phyloP scores from a whole-genome alignment of 2,329 filamentous ascomycete genomes.

The Aurifilum marmelostoma region DNA sequence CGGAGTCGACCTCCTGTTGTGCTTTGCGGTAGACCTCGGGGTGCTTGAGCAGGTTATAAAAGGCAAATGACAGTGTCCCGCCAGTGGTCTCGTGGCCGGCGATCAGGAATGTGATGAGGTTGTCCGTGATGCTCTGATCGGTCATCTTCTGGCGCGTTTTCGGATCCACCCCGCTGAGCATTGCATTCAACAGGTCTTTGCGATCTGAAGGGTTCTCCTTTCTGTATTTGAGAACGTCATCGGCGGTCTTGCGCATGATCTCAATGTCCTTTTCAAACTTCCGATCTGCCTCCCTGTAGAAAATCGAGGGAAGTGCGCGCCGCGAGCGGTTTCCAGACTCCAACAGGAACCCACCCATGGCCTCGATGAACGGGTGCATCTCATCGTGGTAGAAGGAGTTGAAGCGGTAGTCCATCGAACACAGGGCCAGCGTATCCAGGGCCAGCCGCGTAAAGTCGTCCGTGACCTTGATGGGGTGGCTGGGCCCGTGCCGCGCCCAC shows the following conservation, averaged over 20 bases:
- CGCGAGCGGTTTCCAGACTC: slow-evolving; percentile 57
- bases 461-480: slow-evolving; percentile 59
- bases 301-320: slow-evolving; percentile 52
- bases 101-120: slow-evolving; percentile 74
- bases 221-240: slow-evolving; percentile 63
- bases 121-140: slow-evolving; percentile 66
- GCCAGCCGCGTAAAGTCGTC: slow-evolving; percentile 75
- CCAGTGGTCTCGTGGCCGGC: slow-evolving; percentile 75
- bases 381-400: slow-evolving; percentile 73
- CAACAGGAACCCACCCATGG: slow-evolving; percentile 66
- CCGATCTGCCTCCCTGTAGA: slow-evolving; percentile 52
- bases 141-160: slow-evolving; percentile 68
- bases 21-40: slow-evolving; percentile 63
- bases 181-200: slow-evolving; percentile 70
- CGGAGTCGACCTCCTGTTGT: slow-evolving; percentile 68
- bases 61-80: slow-evolving; percentile 66
- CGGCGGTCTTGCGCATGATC: slow-evolving; percentile 56
- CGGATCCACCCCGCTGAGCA: slow-evolving; percentile 69
- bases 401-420: slow-evolving; percentile 73
- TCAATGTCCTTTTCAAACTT: slow-evolving; percentile 60
- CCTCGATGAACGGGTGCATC: slow-evolving; percentile 70
- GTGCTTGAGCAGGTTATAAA: slow-evolving; percentile 67
- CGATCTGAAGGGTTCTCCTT: slow-evolving; percentile 57
- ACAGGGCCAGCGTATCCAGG: slow-evolving; percentile 72
- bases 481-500: slow-evolving; percentile 66